Base-by-base conservation (phyloP, 176 grass and related monocot genomes). In the Melocanna baccifera region DNA sequence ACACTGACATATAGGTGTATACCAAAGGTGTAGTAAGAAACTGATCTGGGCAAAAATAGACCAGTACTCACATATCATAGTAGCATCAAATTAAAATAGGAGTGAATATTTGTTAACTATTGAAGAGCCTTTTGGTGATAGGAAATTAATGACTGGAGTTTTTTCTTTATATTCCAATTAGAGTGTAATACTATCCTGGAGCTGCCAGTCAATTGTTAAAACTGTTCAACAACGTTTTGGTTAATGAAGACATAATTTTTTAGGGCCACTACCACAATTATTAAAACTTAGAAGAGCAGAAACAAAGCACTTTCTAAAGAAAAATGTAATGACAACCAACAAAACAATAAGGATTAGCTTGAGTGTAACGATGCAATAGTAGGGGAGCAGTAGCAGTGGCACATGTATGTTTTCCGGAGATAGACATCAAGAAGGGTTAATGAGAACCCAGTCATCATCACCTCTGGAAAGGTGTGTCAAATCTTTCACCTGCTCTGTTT, bases 381-480 rank as follows among this genome's bases (percentile, higher is more conserved):
- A 59, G 19, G 1, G 9, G 15, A 41, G 69, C 69, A 50, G 25
- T 73, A 50, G 13, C 42, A 48, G 0, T 23, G 59, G 20, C 14
- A 34, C 13, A 22, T 48, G 3, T 16, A 28, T 46, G 7, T 46
- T 9, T 32, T 73, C 7, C 18, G 7, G 15, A 20, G 46, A 52
- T 30, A 2, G 25, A 20, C 4, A 0, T 8, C 12, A 46, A 71
- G 68, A 46, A 71, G 40, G 22, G 45, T 9, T 12, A 1, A 59
- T 12, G 75, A 64, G 41, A 4, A 87, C 55, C 85, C 89, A 1
- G 76, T 87, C 32, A 76, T 91, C 55, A 62, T 87, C 85, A 25
- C 85, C 75, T 80, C 89, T 23, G 85, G 89, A 81, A 91, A 84
- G 89, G 89, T 87, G 67, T 18, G 59, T 12, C 1, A 23, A 58